These are phyloP conservation scores for Acorus gramineus DNA, from an alignment of 106 monocot species.

Conservation along the genomic window DNA sequence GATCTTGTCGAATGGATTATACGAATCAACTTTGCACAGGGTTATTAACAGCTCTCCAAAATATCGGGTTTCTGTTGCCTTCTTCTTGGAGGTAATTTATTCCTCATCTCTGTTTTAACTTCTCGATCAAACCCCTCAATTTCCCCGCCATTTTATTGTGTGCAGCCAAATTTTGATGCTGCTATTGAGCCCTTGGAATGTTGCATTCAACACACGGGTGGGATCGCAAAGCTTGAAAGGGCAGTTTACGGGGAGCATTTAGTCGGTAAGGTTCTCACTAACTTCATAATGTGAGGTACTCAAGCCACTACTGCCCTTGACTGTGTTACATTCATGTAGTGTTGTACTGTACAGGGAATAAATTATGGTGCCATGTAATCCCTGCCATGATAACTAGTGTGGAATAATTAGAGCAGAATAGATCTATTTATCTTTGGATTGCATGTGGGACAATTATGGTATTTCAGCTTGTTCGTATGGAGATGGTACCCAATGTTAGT, in stretches of 20 bases:
- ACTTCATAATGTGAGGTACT: conserved; percentile 25
- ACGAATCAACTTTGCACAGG: conserved; percentile 74
- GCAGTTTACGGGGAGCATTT: conserved; percentile 69
- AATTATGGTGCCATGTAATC: no score
- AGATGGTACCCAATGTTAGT: no score
- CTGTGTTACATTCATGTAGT: no score
- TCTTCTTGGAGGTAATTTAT: conserved; percentile 69
- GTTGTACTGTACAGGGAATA: no score
- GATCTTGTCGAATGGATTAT: conserved; percentile 77
- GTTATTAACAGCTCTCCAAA: conserved; percentile 66
- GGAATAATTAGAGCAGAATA: no score
- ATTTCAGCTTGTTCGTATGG: no score
- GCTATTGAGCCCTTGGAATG: conserved; percentile 35
- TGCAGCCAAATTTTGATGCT: conserved; percentile 57
- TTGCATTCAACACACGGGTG: conserved; percentile 37
- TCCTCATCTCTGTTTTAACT: background rate
- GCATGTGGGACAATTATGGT: no score
- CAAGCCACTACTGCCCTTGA: background rate
- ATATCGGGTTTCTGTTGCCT: conserved; percentile 76
- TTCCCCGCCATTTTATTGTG: conserved; percentile 2
- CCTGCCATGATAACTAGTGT: no score
- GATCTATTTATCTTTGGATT: no score
- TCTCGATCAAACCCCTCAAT: background rate
- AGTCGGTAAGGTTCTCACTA: conserved; percentile 47
- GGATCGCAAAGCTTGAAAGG: conserved; percentile 28